A percentile compares a stretch with the other conserved stretches of the same genome.
Conservation (phyloP, 208 protist species). For the Balamuthia mandrillaris region DNA sequence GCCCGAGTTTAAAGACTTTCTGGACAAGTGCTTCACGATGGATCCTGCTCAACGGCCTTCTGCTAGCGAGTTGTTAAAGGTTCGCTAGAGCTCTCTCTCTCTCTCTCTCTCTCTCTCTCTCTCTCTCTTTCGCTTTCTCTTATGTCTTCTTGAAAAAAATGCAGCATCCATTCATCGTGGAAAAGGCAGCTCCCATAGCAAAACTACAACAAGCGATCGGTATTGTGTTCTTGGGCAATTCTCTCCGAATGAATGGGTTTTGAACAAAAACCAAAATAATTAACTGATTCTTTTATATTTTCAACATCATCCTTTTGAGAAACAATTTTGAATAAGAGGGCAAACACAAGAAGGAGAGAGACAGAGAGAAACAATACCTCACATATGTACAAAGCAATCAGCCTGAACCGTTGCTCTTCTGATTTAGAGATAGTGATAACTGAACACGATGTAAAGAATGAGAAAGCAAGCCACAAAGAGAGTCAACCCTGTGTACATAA, state of each 20-base stretch:
- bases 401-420: no score
- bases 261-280: neutral
- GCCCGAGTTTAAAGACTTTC: conserved; percentile 52
- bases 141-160: neutral
- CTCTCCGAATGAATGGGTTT: conserved; percentile 5
- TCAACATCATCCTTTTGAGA: no score
- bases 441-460: no score
- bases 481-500: no score
- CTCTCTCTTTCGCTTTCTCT: neutral
- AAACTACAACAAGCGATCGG: neutral
- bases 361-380: no score
- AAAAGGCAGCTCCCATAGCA: neutral
- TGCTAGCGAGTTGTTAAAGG: neutral
- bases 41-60: neutral
- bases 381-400: no score
- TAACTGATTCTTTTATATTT: no score
- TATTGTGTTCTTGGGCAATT: conserved; percentile 21
- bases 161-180: conserved; percentile 12
- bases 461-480: no score
- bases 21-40: conserved; percentile 26
- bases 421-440: no score
- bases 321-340: no score
- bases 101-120: neutral
- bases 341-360: no score
- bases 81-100: neutral